These are phyloP conservation scores for Colletotrichum phormii DNA, from an alignment of 2,329 filamentous ascomycete species.

Conservation along the genomic window DNA sequence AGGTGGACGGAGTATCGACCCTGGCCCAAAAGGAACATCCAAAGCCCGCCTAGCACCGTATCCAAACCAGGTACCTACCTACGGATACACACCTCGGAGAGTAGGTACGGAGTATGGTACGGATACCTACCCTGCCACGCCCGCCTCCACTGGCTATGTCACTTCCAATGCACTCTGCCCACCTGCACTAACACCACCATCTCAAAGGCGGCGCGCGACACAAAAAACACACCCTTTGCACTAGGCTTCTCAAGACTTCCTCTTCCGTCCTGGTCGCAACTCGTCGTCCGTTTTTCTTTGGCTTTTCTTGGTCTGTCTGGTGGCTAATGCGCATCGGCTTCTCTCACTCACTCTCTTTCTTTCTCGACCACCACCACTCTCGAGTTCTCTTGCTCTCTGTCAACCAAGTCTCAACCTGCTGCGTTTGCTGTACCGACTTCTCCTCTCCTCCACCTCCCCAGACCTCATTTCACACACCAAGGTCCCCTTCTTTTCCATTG, in stretches of 20 bases:
- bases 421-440: not conserved
- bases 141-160: conserved; percentile 3
- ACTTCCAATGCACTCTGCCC: conserved; percentile 1
- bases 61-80: not conserved
- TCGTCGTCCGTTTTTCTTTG: conserved; percentile 28
- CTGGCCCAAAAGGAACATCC: not conserved
- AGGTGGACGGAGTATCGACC: not conserved
- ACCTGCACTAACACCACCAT: conserved; percentile 27
- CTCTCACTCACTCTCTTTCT: conserved; percentile 5
- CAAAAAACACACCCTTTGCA: conserved; percentile 25
- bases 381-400: not conserved
- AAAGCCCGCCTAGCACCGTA: not conserved
- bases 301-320: conserved; percentile 25
- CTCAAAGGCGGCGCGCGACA: conserved; percentile 27
- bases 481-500: conserved; percentile 9
- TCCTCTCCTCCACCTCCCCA: not conserved
- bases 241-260: conserved; percentile 27
- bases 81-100: not conserved
- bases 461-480: conserved; percentile 7
- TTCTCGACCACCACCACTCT: too few species aligned
- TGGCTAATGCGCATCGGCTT: conserved; percentile 30
- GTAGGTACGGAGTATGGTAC: too few species aligned
- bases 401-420: not conserved
- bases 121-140: not conserved
- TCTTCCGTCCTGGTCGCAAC: conserved; percentile 34